Evolutionary conservation across 1,284 basidiomycete species (phyloP).

Genomic region (Sphaerobolus stellatus): DNA sequence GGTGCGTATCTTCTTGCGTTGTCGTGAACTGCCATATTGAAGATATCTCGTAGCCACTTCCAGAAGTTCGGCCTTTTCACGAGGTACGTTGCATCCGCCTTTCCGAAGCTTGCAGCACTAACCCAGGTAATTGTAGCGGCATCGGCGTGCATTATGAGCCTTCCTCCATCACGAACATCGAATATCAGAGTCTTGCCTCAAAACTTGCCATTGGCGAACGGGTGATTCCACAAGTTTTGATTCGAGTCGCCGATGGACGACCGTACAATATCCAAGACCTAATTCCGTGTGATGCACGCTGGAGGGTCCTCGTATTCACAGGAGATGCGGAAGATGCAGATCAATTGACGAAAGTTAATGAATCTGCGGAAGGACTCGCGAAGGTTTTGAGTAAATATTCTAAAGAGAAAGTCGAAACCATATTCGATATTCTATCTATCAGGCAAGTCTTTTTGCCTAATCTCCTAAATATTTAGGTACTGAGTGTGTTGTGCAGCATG

Average conservation of each 20-base stretch:
- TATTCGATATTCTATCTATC: conserved; percentile 60
- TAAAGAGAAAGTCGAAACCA: conserved; percentile 24
- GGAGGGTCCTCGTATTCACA: conserved; percentile 69
- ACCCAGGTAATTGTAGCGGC: conserved; percentile 55
- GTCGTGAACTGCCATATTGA: no score
- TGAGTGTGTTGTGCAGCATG: conserved; percentile 23
- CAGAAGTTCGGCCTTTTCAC: conserved; percentile 21
- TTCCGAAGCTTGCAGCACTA: background rate
- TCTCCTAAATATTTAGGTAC: background rate
- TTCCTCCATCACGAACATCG: conserved; percentile 49
- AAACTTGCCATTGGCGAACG: conserved; percentile 59
- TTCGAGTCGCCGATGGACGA: conserved; percentile 63
- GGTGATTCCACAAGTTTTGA: conserved; percentile 55
- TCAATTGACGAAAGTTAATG: conserved; percentile 41
- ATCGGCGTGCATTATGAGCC: conserved; percentile 62
- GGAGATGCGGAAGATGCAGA: conserved; percentile 47
- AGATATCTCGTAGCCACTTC: no score
- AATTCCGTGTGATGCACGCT: conserved; percentile 66
- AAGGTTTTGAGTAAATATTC: conserved; percentile 37
- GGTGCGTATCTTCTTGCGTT: conserved; percentile 35
- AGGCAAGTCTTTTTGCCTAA: conserved; percentile 15
- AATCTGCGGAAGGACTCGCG: conserved; percentile 45
- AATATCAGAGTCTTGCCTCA: conserved; percentile 45
- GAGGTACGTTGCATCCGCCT: conserved; percentile 6
- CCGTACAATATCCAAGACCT: conserved; percentile 69